These are phyloP conservation scores for Agaricus sinodeliciosus DNA, from an alignment of 768 basidiomycete genomes.

Conservation along the genomic window DNA sequence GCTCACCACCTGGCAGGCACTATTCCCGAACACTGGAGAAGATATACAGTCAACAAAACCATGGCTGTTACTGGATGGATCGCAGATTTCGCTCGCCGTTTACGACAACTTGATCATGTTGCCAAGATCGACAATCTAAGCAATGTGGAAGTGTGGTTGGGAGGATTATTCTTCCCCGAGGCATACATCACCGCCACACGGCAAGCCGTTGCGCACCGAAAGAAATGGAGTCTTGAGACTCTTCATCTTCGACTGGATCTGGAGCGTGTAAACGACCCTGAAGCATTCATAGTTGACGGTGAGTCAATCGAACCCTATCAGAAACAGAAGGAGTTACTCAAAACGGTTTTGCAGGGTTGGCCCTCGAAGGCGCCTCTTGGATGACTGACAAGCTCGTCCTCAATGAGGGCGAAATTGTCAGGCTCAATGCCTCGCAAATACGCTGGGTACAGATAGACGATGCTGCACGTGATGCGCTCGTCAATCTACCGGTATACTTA, in stretches of 20 bases:
- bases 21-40: conserved; percentile 82
- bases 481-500: conserved; percentile 89
- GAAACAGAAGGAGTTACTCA: conserved; percentile 9
- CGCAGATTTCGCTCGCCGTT: conserved; percentile 68
- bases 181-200: conserved; percentile 94
- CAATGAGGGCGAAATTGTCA: conserved; percentile 79
- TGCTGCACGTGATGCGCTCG: conserved; percentile 32
- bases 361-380: conserved; percentile 85
- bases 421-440: conserved; percentile 76
- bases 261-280: conserved; percentile 69
- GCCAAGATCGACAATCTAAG: conserved; percentile 54
- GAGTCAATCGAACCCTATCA: conserved; percentile 19
- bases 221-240: conserved; percentile 90
- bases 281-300: conserved; percentile 88
- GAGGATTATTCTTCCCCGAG: conserved; percentile 93
- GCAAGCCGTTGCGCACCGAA: conserved; percentile 91
- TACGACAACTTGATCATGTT: conserved; percentile 78
- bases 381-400: conserved; percentile 58
- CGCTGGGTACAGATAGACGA: conserved; percentile 72
- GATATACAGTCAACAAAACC: conserved; percentile 80
- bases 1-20: conserved; percentile 46
- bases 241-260: conserved; percentile 75
- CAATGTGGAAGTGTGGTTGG: conserved; percentile 83
- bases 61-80: conserved; percentile 87
- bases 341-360: conserved; percentile 51